Evolutionary conservation across 2,329 filamentous ascomycete species (phyloP), one percentile per base, ranked within the genome.

Genomic region (Ophioceras dolichostomum): DNA sequence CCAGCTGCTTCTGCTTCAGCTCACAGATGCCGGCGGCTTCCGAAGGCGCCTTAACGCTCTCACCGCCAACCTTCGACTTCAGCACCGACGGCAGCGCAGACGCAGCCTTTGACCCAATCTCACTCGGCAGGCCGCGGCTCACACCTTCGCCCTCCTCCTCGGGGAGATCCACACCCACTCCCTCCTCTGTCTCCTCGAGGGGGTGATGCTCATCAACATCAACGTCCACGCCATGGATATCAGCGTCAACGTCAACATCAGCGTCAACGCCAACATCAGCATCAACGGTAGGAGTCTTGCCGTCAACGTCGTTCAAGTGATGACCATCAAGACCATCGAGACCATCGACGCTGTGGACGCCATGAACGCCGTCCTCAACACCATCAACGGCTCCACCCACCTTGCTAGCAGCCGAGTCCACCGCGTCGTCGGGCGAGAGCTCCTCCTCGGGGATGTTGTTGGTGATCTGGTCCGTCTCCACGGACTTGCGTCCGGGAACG

Each of bases 381-480:
- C n/a, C n/a, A 12, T 7, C 8, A 7, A 26, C 22, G 22, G 22
- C 22, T 12, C 22, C 22, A 26, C 22, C 22, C 7, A 26, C 18
- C 31, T 22, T 21, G 10, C 13, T 14, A 16, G 17, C 18, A 7
- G 19, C 10, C 17, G 13, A 10, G 35, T 37, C 35, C 19, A 32
- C 35, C 27, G 35, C 35, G n/a, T 37, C 35, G 18, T 37, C 35
- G 20, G 27, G 27, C 18, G 26, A 18, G 17, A 36, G 26, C 26
- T 47, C 40, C 31, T 46, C 37, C 32, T 43, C 43, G n/a, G 44
- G 40, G 9, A 41, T 29, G 16, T 42, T 37, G 20, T 35, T 32
- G 14, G 20, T 30, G 16, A 20, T 14, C 21, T 34, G 20, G 24
- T 36, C 34, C 9, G 17, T 13, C 31, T 33, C 31, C 18, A 19